phyloP scores from a whole-genome alignment of 2,329 filamentous ascomycete genomes.

The Alternaria dauci region DNA sequence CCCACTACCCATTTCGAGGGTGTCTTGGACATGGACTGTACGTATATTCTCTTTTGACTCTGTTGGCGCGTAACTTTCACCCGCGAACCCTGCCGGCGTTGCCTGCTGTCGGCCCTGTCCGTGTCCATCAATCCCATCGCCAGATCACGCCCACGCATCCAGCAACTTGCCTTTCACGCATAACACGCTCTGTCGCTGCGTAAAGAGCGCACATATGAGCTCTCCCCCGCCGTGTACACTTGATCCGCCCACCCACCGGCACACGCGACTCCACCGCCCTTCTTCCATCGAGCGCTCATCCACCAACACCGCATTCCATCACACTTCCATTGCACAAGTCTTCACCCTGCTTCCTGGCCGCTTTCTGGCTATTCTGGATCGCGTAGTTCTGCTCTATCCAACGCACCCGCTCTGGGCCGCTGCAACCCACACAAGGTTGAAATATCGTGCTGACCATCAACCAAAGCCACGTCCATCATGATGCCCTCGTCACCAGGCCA shows the following conservation, averaged over 20 bases:
- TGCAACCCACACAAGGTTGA: slow-evolving; percentile 42
- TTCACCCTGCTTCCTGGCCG: slow-evolving; percentile 34
- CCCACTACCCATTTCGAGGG: slow-evolving; percentile 49
- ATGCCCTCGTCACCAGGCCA: slow-evolving; percentile 69
- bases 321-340: slow-evolving; percentile 46
- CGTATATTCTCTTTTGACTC: slow-evolving; percentile 55
- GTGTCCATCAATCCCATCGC: slow-evolving; percentile 47
- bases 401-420: slow-evolving; percentile 46
- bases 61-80: slow-evolving; percentile 30
- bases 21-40: slow-evolving; percentile 67
- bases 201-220: slow-evolving; percentile 23
- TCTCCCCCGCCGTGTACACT: slow-evolving; percentile 22
- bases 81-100: slow-evolving; percentile 28
- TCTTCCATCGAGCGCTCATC: slow-evolving; percentile 45
- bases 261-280: slow-evolving; percentile 32
- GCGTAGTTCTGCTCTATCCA: slow-evolving; percentile 52
- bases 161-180: slow-evolving; percentile 28
- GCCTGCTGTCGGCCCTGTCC: slow-evolving; percentile 37
- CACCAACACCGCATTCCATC: slow-evolving; percentile 50
- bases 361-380: slow-evolving; percentile 53
- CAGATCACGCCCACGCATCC: slow-evolving; percentile 44
- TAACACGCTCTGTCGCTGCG: slow-evolving; percentile 22
- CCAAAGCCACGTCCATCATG: slow-evolving; percentile 67
- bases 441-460: slow-evolving; percentile 55
- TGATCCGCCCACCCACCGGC: slow-evolving; percentile 32